A percentile compares a stretch with the other conserved stretches of the same genome.
phyloP scores from a whole-genome alignment of 2,329 filamentous ascomycete genomes.

The Aspergillus ibericus region DNA sequence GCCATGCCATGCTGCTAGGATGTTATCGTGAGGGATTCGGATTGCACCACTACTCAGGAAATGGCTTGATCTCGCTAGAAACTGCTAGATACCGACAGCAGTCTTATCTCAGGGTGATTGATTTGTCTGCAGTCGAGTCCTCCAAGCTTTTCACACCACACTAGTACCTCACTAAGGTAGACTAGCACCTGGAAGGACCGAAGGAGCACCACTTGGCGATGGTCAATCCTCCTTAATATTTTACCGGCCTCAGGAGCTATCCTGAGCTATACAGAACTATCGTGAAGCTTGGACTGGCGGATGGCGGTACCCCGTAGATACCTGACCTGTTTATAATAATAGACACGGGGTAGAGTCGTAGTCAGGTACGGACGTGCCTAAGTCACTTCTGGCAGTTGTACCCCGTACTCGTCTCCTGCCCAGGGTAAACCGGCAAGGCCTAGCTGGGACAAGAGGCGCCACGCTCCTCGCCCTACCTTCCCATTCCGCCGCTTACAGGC shows the following conservation, averaged over 20 bases:
- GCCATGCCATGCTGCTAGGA: too few species aligned
- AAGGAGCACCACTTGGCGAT: neutral
- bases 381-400: too few species aligned
- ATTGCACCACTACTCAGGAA: too few species aligned
- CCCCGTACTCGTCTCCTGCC: neutral
- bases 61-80: too few species aligned
- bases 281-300: neutral
- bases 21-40: too few species aligned
- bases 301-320: neutral
- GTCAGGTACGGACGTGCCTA: neutral
- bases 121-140: neutral
- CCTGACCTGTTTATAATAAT: neutral
- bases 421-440: neutral
- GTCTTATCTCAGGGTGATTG: neutral
- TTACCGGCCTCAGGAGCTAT: neutral
- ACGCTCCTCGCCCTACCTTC: conserved; percentile 12
- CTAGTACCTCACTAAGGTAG: conserved; percentile 11
- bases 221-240: neutral
- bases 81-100: too few species aligned
- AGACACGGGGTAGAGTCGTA: conserved; percentile 2
- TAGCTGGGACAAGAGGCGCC: too few species aligned
- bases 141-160: conserved; percentile 8
- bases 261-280: neutral
- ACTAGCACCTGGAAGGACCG: neutral
- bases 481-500: conserved; percentile 10